Base-by-base conservation (phyloP, 108 stramenopile genomes). In the Cyclotella choctawhatcheeana region DNA sequence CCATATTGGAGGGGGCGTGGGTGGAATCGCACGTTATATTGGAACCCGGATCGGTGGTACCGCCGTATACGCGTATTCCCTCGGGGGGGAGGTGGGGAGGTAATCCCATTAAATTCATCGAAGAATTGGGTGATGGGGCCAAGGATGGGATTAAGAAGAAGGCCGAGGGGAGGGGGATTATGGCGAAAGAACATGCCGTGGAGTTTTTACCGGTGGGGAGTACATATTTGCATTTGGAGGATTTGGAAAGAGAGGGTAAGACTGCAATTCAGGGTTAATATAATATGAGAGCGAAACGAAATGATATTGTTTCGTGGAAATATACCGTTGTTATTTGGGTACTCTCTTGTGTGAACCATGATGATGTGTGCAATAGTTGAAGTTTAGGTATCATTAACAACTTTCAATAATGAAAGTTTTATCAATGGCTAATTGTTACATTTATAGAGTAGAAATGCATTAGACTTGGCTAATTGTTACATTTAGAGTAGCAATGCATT, bases 41-140 rank as follows among this genome's bases (percentile, higher is more conserved):
- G 25, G 95, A 96, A 43, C 91, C 95, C 25, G 97, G 97, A 44
- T 89, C 95, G 26, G 94, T 97, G 25, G 91, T 97, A 45, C 87
- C 90, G 12, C 81, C 92, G 17, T 93, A 94, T 70, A 74, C 90
- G 7, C 85, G 86, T 59, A 92, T 97, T 78, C 94, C 94, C 20
- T 76, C 85, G 24, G 94, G 93, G 63, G 89, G 94, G 77, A 84
- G 85, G 58, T 97, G 97, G 97, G 94, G 84, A 7, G 97, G 97
- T 37, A 96, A 97, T 67, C 97, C 97, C 33, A 92, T 96, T 34
- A 77, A 64, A 53, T 96, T 83, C 80, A 59, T 97, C 45, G 81
- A 83, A 6, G 67, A 85, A 45, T 76, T 95, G 67, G 82, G 88
- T 33, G 85, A 88, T 48, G 84, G 85, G 24, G 97, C 91, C 63